Conservation (phyloP, 768 basidiomycete genomes). For the Amylocystis lapponica region DNA sequence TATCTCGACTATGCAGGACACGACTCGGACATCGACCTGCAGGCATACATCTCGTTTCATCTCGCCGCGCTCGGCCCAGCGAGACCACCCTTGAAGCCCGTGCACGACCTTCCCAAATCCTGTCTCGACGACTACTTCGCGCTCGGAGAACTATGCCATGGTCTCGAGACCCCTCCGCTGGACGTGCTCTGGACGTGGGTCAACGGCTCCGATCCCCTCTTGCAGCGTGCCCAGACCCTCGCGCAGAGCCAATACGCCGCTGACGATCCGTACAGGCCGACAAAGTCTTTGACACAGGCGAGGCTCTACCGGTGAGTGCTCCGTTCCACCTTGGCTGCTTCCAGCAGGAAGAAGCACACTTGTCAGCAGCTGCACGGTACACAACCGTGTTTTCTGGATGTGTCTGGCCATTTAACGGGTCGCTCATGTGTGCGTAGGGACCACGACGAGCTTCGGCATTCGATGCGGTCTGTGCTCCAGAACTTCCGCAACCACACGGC, state of each 20-base stretch:
- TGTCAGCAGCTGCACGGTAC: too few species aligned
- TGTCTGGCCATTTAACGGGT: neutral
- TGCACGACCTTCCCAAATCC: constrained; percentile 13
- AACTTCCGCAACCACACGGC: constrained; percentile 22
- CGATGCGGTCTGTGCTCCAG: constrained; percentile 27
- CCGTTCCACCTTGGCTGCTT: neutral
- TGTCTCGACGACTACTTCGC: constrained; percentile 20
- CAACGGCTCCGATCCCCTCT: constrained; percentile 24
- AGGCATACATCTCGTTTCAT: constrained; percentile 2
- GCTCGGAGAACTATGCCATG: constrained; percentile 15
- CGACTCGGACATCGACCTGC: neutral
- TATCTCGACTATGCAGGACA: neutral
- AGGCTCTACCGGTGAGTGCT: constrained; percentile 19
- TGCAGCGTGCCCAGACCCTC: constrained; percentile 10
- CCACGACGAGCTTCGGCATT: constrained; percentile 32
- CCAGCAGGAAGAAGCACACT: too few species aligned
- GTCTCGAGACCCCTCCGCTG: constrained; percentile 9
- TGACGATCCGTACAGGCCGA: constrained; percentile 19
- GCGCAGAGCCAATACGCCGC: constrained; percentile 5
- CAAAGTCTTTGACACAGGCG: constrained; percentile 10
- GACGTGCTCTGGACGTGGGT: constrained; percentile 30
- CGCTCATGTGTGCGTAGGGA: too few species aligned
- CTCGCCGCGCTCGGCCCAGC: neutral
- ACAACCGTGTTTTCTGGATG: too few species aligned
- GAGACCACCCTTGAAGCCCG: constrained; percentile 7